These are phyloP conservation scores for Mytilinidion resinicola DNA, from an alignment of 495 filamentous ascomycete species.

Conservation along the genomic window DNA sequence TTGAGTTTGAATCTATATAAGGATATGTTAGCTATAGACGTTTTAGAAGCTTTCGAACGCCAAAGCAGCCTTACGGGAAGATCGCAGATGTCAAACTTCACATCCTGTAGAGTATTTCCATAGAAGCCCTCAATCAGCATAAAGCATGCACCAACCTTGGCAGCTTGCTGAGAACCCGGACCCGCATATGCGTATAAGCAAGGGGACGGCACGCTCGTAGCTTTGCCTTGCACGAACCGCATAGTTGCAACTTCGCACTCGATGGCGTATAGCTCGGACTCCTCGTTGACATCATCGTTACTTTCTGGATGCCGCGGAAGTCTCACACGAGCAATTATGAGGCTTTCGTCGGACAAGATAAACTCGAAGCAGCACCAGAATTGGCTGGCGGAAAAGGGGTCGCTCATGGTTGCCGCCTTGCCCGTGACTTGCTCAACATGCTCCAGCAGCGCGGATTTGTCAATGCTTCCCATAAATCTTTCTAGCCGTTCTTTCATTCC, in stretches of 20 bases:
- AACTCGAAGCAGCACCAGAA: slow-evolving; percentile 34
- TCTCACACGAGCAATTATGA: slow-evolving; percentile 24
- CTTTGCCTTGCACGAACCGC: slow-evolving; percentile 19
- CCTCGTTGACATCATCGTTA: slow-evolving; percentile 14
- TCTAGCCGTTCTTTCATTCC: slow-evolving; percentile 30
- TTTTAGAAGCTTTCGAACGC: background rate
- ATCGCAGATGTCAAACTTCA: slow-evolving; percentile 20
- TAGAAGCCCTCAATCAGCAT: slow-evolving; percentile 36
- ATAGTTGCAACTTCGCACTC: slow-evolving; percentile 31
- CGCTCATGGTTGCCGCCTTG: slow-evolving; percentile 21
- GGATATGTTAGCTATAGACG: background rate
- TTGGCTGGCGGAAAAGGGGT: slow-evolving; percentile 34
- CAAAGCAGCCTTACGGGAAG: slow-evolving; percentile 24
- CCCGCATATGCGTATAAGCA: slow-evolving; percentile 26
- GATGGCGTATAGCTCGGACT: slow-evolving; percentile 14
- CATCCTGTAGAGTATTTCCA: slow-evolving; percentile 29
- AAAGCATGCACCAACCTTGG: slow-evolving; percentile 26
- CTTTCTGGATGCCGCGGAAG: slow-evolving; percentile 28
- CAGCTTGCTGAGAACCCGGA: slow-evolving; percentile 20
- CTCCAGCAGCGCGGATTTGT: slow-evolving; percentile 22
- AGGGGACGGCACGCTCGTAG: background rate
- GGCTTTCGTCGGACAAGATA: slow-evolving; percentile 16
- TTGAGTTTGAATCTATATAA: slow-evolving; percentile 9
- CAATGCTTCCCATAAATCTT: slow-evolving; percentile 21
- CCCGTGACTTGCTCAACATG: slow-evolving; percentile 23